phyloP scores from a whole-genome alignment of 306 rosid species.

The Adenanthera pavonina region DNA sequence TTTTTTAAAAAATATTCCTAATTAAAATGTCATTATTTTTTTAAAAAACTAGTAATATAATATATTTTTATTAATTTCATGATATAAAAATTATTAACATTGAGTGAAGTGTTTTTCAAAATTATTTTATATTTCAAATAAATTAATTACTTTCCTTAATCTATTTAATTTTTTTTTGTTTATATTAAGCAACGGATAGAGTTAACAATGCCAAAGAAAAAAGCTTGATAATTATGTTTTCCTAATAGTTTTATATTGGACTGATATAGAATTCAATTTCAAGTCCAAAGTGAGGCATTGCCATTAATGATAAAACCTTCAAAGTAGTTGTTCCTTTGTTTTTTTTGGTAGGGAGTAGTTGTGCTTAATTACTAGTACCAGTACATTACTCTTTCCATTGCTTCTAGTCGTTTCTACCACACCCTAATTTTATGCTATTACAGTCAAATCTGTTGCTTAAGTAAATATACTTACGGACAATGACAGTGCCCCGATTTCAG shows the following conservation, averaged over 20 bases:
- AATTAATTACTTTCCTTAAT: too few relatives aligned
- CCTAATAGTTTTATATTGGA: not conserved
- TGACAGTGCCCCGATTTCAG: not conserved
- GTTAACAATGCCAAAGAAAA: not conserved
- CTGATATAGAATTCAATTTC: not conserved
- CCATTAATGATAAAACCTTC: not conserved
- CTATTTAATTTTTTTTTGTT: too few relatives aligned
- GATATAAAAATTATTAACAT: too few relatives aligned
- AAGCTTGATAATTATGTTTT: not conserved
- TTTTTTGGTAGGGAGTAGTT: not conserved
- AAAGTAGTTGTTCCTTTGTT: not conserved
- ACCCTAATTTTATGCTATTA: too few relatives aligned
- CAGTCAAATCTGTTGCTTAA: not conserved
- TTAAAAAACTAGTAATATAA: too few relatives aligned
- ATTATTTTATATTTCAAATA: too few relatives aligned
- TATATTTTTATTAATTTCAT: too few relatives aligned
- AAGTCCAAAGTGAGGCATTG: not conserved
- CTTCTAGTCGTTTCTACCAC: not conserved
- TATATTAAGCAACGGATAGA: too few relatives aligned
- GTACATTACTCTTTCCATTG: not conserved
- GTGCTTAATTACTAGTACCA: not conserved
- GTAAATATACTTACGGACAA: not conserved
- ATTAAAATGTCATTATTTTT: too few relatives aligned
- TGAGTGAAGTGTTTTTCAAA: too few relatives aligned
- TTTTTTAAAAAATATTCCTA: too few relatives aligned